Evolutionary conservation across 805 yeast genomes (phyloP).

Genomic region (Candida adriatica): DNA sequence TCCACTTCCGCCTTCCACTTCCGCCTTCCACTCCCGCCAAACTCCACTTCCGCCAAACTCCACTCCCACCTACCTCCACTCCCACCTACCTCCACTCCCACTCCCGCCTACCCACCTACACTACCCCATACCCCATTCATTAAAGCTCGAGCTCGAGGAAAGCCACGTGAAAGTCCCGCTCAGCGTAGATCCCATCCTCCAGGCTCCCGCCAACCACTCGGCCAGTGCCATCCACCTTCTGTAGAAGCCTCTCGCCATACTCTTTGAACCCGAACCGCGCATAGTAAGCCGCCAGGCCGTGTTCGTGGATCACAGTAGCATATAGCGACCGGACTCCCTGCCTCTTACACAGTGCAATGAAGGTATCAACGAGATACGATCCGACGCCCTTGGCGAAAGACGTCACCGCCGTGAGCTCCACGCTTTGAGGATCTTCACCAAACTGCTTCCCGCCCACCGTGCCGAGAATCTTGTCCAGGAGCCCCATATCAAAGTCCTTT

Average conservation of each 20-base stretch:
- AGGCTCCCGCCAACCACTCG: constrained; percentile 11
- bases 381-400: constrained; percentile 19
- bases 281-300: constrained; percentile 13
- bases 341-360: constrained; percentile 3
- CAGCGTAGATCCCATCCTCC: constrained; percentile 18
- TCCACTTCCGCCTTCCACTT: no score
- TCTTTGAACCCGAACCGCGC: constrained; percentile 16
- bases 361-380: constrained; percentile 7
- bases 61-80: no score
- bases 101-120: no score
- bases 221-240: constrained; percentile 15
- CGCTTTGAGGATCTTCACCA: no score
- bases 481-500: constrained; percentile 2
- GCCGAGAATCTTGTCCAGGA: constrained; percentile 8
- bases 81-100: no score
- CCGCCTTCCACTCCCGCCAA: no score
- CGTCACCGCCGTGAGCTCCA: constrained; percentile 19
- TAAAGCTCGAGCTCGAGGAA: constrained; percentile 8
- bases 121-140: no score
- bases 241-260: constrained; percentile 5
- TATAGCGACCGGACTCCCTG: constrained; percentile 2
- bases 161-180: constrained; percentile 16
- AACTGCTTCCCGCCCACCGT: constrained; percentile 12
- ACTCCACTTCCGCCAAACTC: no score
- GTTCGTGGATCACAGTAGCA: constrained; percentile 18